Percentiles rank a stretch among this genome's conserved stretches.
Conservation (phyloP, 345 rosid species). For the Eucalyptus camaldulensis region DNA sequence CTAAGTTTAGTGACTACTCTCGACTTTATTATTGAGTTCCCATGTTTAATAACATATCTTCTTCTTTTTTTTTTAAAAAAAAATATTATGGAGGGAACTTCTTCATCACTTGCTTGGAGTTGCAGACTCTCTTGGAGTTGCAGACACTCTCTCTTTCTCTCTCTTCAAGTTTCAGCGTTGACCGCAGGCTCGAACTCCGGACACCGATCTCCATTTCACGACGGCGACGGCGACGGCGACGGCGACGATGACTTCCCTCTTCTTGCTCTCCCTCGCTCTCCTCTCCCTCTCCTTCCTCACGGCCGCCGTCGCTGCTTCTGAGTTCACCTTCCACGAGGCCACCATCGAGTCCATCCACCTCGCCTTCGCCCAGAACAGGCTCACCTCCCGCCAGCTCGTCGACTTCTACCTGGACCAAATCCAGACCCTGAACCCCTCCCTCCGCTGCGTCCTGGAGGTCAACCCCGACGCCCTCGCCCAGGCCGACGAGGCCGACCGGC, state of each 20-base stretch:
- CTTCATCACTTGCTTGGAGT: neutral
- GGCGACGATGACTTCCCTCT: neutral
- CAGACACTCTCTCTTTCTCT: neutral
- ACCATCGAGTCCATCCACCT: slow-evolving; percentile 3
- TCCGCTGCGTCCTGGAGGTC: slow-evolving; percentile 11
- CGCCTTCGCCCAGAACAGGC: slow-evolving; percentile 1
- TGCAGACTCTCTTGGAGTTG: neutral
- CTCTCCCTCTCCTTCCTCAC: neutral
- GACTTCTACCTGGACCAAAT: slow-evolving; percentile 8
- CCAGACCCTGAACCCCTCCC: slow-evolving; percentile 5
- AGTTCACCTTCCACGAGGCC: slow-evolving; percentile 10
- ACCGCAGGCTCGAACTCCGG: neutral
- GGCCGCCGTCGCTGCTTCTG: neutral
- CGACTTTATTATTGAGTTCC: neutral
- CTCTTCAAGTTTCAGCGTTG: neutral
- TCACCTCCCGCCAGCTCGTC: slow-evolving; percentile 12
- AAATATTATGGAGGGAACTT: neutral
- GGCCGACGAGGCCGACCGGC: slow-evolving; percentile 10
- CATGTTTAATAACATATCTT: neutral
- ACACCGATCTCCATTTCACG: neutral
- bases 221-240: neutral
- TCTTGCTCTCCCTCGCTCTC: neutral
- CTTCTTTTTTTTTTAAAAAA: neutral
- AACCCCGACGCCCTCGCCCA: slow-evolving; percentile 15
- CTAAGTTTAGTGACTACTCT: neutral